Evolutionary conservation across 441 rosid genomes (phyloP), one percentile per base, ranked within the genome.

Genomic region (Gossypium gossypioides): DNA sequence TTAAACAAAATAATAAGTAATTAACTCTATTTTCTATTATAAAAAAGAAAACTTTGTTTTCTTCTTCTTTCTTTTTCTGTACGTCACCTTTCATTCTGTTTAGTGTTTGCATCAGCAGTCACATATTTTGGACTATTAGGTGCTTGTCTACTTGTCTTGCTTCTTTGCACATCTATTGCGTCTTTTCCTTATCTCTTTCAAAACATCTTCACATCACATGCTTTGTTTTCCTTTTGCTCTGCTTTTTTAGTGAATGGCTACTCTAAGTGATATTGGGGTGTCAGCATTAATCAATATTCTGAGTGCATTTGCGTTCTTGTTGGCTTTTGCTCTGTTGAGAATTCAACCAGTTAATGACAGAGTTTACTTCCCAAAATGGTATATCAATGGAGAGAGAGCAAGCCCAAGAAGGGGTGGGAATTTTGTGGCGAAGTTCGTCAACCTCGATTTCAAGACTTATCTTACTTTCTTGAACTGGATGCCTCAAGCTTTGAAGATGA

Each of bases 401-500:
- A 92, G 95, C 75, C 99, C 97, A 0, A 84, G 92, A 24, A 80
- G 84, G 40, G 71, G 82, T 66, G 81, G 81, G 15, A 86, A 82
- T 62, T 83, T 86, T 29, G 89, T 89, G 79, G 90, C 84, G 15
- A 92, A 87, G 76, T 88, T 95, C 76, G 93, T 95, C 21, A 95
- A 95, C 76, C 92, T 92, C 68, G 83, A 95, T 74, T 57, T 76
- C 84, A 82, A 40, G 60, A 92, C 95, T 22, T 95, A 92, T 69
- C 81, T 92, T 59, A 83, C 93, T 69, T 95, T 95, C 88, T 79
- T 95, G 34, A 95, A 86, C 80, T 95, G 99, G 99, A 95, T 95
- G 99, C 98, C 99, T 74, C 92, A 95, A 73, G 99, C 99, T 74
- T 40, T 92, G 90, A 89, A 68, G 81, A 92, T 92, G 96, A 79